A percentile compares a stretch with the other conserved stretches of the same genome.
Evolutionary conservation across 345 rosid species (phyloP).

Genomic region (Murraya koenigii): DNA sequence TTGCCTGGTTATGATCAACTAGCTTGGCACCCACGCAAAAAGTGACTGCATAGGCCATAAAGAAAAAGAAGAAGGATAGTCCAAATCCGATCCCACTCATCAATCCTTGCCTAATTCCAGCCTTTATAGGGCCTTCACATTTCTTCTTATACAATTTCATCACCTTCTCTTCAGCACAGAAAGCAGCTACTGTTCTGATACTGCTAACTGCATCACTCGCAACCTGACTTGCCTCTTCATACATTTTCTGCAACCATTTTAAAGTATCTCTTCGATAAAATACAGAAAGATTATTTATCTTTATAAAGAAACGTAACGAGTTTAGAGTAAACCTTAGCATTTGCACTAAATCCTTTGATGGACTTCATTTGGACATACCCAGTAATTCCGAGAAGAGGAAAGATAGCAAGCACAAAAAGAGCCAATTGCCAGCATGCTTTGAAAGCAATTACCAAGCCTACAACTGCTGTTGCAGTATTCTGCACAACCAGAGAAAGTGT

Average conservation of each 20-base stretch:
- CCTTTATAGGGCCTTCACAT: slow-evolving; percentile 65
- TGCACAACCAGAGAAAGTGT: slow-evolving; percentile 29
- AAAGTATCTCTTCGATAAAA: no score
- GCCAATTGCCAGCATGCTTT: slow-evolving; percentile 32
- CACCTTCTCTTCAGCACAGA: slow-evolving; percentile 77
- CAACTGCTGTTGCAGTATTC: slow-evolving; percentile 29
- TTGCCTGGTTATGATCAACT: slow-evolving; percentile 20
- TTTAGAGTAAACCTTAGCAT: slow-evolving; percentile 56
- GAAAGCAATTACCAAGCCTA: slow-evolving; percentile 38
- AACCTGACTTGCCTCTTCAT: slow-evolving; percentile 84
- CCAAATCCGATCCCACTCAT: slow-evolving; percentile 50
- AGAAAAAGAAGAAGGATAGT: slow-evolving; percentile 25
- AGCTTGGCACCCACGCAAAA: slow-evolving; percentile 36
- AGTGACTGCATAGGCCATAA: slow-evolving; percentile 19
- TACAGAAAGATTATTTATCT: no score
- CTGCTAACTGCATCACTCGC: slow-evolving; percentile 77
- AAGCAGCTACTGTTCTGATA: slow-evolving; percentile 83
- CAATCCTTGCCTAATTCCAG: slow-evolving; percentile 60
- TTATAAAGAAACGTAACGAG: neutral
- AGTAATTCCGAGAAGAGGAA: slow-evolving; percentile 36
- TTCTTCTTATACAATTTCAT: slow-evolving; percentile 53
- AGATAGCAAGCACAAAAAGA: slow-evolving; percentile 18
- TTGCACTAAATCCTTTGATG: slow-evolving; percentile 63
- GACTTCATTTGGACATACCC: slow-evolving; percentile 50
- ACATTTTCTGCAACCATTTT: slow-evolving; percentile 49